Evolutionary conservation across 1,139 yeast genomes (phyloP).

Genomic region (Yamadazyma songkhlaensis): DNA sequence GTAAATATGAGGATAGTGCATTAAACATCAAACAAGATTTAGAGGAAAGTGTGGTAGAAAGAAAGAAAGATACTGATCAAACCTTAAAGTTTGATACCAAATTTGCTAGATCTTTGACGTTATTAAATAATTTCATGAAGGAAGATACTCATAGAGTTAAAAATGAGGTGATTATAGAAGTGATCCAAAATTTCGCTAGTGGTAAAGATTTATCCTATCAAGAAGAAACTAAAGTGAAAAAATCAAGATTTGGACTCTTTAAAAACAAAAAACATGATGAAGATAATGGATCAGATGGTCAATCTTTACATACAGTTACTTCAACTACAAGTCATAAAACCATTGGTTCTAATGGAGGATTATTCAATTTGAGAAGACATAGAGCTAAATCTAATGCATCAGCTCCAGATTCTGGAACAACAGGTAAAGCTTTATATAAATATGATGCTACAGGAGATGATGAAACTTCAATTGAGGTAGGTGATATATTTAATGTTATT

Average conservation of each 20-base stretch:
- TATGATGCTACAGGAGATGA: constrained; percentile 75
- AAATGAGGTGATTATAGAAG: constrained; percentile 84
- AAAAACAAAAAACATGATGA: constrained; percentile 21
- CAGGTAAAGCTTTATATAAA: constrained; percentile 60
- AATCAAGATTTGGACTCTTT: constrained; percentile 54
- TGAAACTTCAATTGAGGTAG: constrained; percentile 61
- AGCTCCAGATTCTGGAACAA: constrained; percentile 15
- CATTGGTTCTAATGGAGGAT: constrained; percentile 20
- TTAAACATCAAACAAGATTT: constrained; percentile 47
- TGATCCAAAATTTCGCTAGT: constrained; percentile 83
- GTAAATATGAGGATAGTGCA: constrained; percentile 42
- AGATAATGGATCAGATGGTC: constrained; percentile 24
- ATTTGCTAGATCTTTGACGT: constrained; percentile 51
- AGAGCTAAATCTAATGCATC: constrained; percentile 25
- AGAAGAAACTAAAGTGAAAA: constrained; percentile 45
- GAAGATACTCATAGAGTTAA: constrained; percentile 73
- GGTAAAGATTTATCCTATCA: constrained; percentile 62
- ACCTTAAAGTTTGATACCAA: constrained; percentile 54
- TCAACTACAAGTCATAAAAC: constrained; percentile 26
- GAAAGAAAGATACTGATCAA: constrained; percentile 29
- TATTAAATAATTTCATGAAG: constrained; percentile 62
- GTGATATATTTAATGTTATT: constrained; percentile 59
- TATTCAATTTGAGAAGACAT: constrained; percentile 38
- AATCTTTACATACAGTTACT: constrained; percentile 28
- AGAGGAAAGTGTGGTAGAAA: constrained; percentile 43